Percentiles rank a stretch among this genome's conserved stretches.
Conservation (phyloP, 2,329 filamentous ascomycete species). For the Aspergillus costaricaensis region DNA sequence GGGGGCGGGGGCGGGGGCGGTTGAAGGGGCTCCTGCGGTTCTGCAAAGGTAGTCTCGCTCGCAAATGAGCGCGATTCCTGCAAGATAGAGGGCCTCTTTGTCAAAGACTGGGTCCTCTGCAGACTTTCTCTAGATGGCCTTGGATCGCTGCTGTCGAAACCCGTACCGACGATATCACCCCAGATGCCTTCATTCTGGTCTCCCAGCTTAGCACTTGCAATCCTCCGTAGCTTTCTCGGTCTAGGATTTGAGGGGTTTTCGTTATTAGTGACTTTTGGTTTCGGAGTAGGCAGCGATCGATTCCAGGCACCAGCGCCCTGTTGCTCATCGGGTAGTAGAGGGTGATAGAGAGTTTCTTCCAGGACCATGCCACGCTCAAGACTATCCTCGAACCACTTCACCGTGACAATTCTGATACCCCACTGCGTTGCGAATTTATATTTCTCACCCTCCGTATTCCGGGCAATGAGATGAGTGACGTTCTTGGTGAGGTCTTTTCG, state of each 20-base stretch:
- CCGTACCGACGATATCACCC: conserved; percentile 75
- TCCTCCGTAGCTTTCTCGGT: conserved; percentile 80
- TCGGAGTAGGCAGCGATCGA: conserved; percentile 42
- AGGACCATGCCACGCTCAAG: conserved; percentile 85
- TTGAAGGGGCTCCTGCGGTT: conserved; percentile 26
- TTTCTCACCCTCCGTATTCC: conserved; percentile 79
- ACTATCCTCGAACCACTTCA: conserved; percentile 85
- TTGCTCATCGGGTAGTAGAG: conserved; percentile 66
- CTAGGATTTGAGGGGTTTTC: conserved; percentile 57
- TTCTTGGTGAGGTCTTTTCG: conserved; percentile 81
- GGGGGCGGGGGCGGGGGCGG: conserved; percentile 13
- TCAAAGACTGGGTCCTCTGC: conserved; percentile 21
- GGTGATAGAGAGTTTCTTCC: conserved; percentile 83
- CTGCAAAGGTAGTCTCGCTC: conserved; percentile 39
- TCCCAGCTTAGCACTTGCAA: conserved; percentile 79
- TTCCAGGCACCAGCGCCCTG: conserved; percentile 79
- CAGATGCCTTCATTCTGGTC: conserved; percentile 83
- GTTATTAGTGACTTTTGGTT: conserved; percentile 41
- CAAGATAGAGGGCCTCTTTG: conserved; percentile 26
- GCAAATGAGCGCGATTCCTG: conserved; percentile 42
- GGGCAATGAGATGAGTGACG: conserved; percentile 85
- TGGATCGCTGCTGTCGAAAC: conserved; percentile 30
- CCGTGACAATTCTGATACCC: conserved; percentile 74
- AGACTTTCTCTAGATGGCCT: conserved; percentile 30
- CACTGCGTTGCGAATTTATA: conserved; percentile 85